Base-by-base conservation (phyloP, 208 protist species). In the Sergeia podlipaevii region DNA sequence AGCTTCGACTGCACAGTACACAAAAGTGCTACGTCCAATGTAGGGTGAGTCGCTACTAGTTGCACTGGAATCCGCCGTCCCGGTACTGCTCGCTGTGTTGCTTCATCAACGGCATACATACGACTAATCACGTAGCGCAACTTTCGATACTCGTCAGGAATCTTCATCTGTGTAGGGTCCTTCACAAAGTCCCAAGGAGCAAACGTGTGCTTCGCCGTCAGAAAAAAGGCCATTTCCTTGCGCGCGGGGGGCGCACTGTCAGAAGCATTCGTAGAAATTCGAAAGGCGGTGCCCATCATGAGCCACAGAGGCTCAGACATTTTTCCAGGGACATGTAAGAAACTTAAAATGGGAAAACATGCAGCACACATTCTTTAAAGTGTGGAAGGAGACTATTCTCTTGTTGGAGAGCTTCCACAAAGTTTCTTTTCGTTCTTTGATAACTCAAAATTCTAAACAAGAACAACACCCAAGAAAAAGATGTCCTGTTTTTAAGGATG, bases 211-310 rank as follows among this genome's bases (percentile, higher is more conserved):
- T 89, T 89, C 26, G 85, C 71, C 0, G 85, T 80, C 32, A 92
- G 85, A 8, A 92, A 72, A 29, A 88, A 61, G 23, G 42, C 38
- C 37, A 47, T 21, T 18, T 5, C n/a, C 36, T 44, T 23, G n/a
- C 7, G 15, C 7, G 28, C 1, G 28, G 5, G 21, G 29, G 3
- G 26, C 2, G 34, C 42, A 2, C 7, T 28, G 26, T 4, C 36
- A n/a, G 34, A 15, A 34, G 66, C 27, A 18, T 21, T n/a, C 53
- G 53, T 8, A 47, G 10, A 6, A 7, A 74, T 47, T 24, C 68
- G 66, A 51, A 87, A 88, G 23, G 80, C 80, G 0, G 85, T 89
- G 28, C 85, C 85, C 75, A 89, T 87, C 85, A 92, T 92, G 20
- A 92, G 64, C 81, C 85, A 92, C 49, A 86, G 43, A 21, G 84